phyloP scores from a whole-genome alignment of 495 filamentous ascomycete genomes.

The Penicillium subrubescens region DNA sequence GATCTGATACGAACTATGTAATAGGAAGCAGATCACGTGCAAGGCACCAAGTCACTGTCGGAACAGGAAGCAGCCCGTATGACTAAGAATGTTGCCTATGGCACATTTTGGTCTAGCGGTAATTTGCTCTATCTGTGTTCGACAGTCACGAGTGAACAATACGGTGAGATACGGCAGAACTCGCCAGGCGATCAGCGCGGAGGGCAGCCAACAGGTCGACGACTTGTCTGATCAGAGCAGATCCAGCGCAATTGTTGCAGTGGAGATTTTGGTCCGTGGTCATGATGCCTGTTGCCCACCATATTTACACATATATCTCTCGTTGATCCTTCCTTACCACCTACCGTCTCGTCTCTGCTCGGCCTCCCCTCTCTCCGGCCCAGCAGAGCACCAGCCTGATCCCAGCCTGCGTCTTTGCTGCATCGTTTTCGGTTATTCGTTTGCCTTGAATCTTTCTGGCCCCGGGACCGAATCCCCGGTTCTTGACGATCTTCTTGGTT shows the following conservation, averaged over 20 bases:
- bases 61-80: too few species aligned
- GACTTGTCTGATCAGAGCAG: slow-evolving; percentile 8
- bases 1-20: neutral
- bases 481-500: slow-evolving; percentile 5
- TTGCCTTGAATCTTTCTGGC: neutral
- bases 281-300: slow-evolving; percentile 22
- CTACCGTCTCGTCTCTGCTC: slow-evolving; percentile 6
- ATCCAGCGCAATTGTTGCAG: slow-evolving; percentile 13
- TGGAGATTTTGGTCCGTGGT: slow-evolving; percentile 13
- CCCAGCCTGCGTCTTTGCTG: neutral
- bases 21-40: slow-evolving; percentile 13
- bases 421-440: neutral
- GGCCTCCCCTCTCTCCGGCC: slow-evolving; percentile 11
- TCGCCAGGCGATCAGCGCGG: slow-evolving; percentile 8
- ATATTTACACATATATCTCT: slow-evolving; percentile 4
- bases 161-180: slow-evolving; percentile 7
- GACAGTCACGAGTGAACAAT: neutral
- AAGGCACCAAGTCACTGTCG: slow-evolving; percentile 1
- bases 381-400: slow-evolving; percentile 6
- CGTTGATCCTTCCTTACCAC: slow-evolving; percentile 10
- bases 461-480: neutral
- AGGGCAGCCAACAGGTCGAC: neutral
- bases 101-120: too few species aligned
- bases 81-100: too few species aligned
- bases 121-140: too few species aligned